Evolutionary conservation across 1,284 basidiomycete genomes (phyloP).

Genomic region (Stereum hirsutum): DNA sequence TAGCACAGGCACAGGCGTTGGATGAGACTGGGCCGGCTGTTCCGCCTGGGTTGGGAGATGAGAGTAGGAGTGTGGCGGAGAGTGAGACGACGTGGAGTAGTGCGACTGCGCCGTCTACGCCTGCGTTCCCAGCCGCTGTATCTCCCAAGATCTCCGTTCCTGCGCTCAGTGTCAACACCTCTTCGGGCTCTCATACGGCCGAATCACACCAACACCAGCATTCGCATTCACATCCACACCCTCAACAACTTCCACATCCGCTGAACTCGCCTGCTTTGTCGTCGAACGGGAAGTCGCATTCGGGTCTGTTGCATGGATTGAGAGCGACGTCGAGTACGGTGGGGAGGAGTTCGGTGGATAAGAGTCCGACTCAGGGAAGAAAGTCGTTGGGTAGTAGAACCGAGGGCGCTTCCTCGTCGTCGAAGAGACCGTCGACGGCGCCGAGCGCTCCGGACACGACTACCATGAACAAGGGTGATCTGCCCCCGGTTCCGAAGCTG

Average conservation of each 20-base stretch:
- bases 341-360: neutral
- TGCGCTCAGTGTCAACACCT: conserved; percentile 1
- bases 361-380: no score
- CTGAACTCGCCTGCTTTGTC: no score
- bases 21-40: conserved; percentile 12
- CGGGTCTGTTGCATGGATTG: no score
- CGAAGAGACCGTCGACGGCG: conserved; percentile 2
- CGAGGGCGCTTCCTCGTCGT: neutral
- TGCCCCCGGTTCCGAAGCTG: conserved; percentile 7
- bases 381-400: no score
- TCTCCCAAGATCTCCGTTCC: conserved; percentile 1
- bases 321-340: no score
- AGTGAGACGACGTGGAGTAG: neutral
- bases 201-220: no score
- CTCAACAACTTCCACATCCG: no score
- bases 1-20: no score
- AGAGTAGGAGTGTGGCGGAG: no score
- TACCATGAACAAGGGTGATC: neutral
- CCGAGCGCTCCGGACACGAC: neutral
- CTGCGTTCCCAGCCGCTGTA: neutral
- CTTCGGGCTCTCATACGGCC: no score
- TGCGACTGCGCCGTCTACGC: neutral
- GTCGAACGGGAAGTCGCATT: no score
- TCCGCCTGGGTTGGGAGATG: conserved; percentile 11
- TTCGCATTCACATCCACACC: no score